A percentile compares a stretch with the other conserved stretches of the same genome.
Evolutionary conservation across 306 rosid genomes (phyloP).

Genomic region (Oxytropis ochrocephala): DNA sequence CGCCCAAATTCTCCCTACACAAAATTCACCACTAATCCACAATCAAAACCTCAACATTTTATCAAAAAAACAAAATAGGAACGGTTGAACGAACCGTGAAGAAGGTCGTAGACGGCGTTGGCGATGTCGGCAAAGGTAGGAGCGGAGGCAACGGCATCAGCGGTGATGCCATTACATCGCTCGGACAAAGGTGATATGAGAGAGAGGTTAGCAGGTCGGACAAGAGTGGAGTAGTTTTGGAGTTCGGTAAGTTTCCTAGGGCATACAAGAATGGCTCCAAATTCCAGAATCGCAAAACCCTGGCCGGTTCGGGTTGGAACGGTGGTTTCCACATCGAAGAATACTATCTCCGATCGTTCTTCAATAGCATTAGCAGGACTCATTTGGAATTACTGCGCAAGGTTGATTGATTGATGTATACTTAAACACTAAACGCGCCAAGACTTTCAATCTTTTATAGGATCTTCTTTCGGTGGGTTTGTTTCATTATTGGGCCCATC

Average conservation of each 20-base stretch:
- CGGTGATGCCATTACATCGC: slow-evolving; percentile 79
- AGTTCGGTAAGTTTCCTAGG: slow-evolving; percentile 80
- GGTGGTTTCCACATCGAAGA: slow-evolving; percentile 91
- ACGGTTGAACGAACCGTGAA: slow-evolving; percentile 85
- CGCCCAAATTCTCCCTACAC: slow-evolving; percentile 90
- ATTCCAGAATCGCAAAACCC: slow-evolving; percentile 56
- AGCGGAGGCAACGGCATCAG: slow-evolving; percentile 52
- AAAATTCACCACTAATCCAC: not conserved
- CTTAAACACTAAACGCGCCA: not conserved
- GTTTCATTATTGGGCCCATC: slow-evolving; percentile 8
- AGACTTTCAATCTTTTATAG: not conserved
- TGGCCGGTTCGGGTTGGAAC: slow-evolving; percentile 65
- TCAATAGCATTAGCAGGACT: slow-evolving; percentile 25
- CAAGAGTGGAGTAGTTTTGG: slow-evolving; percentile 54
- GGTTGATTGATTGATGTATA: not conserved
- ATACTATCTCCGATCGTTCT: slow-evolving; percentile 70
- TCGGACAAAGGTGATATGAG: slow-evolving; percentile 60
- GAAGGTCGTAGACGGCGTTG: slow-evolving; percentile 57
- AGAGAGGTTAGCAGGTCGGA: slow-evolving; percentile 56
- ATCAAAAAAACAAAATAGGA: too few species aligned
- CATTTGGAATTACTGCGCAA: not conserved
- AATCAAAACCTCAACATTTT: not conserved
- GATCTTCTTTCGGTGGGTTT: not conserved
- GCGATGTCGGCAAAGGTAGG: slow-evolving; percentile 68
- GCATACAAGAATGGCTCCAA: slow-evolving; percentile 86